Evolutionary conservation across 345 rosid genomes (phyloP), one percentile per base, ranked within the genome.

Genomic region (Euphorbia lathyris): DNA sequence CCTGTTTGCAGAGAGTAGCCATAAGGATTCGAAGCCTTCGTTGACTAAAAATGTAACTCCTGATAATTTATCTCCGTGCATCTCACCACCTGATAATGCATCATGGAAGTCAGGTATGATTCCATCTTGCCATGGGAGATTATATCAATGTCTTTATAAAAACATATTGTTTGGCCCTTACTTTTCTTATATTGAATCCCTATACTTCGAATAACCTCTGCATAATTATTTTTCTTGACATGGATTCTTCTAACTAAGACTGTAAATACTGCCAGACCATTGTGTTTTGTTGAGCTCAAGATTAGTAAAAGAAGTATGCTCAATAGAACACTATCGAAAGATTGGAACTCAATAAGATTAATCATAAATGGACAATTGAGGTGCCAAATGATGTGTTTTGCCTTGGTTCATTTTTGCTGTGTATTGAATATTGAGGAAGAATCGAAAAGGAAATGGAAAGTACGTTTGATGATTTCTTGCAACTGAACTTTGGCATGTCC

Each of bases 1-100:
- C 12, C 13, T 43, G 12, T 20, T 70, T 77, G 78, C 81, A 82
- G 96, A 74, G 73, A 65, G 63, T 42, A 71, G 68, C 45, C 19
- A 40, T 68, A 63, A 73, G 67, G 75, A 63, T 16, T 65, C 61
- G 65, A 78, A 62, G 61, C 67, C 76, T 66, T 73, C 73, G 5
- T 69, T 81, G 67, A 45, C 52, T 63, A 45, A 61, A 72, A 74
- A 48, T 72, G 66, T 51, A 5, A 59, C 66, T 59, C 61, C 63
- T 70, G 69, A 29, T 36, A 65, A 79, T 63, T 71, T 43, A 0
- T 12, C 53, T 67, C 22, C 73, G 13, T 56, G 70, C 57, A 30
- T 38, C 61, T 47, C 81, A 23, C 69, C 78, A 30, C 73, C 57
- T 22, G 65, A 47, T 68, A 51, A 20, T 20, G 42, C 61, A 38